Base-by-base conservation (phyloP, 2,329 filamentous ascomycete species). In the Aspergillus novoparasiticus region DNA sequence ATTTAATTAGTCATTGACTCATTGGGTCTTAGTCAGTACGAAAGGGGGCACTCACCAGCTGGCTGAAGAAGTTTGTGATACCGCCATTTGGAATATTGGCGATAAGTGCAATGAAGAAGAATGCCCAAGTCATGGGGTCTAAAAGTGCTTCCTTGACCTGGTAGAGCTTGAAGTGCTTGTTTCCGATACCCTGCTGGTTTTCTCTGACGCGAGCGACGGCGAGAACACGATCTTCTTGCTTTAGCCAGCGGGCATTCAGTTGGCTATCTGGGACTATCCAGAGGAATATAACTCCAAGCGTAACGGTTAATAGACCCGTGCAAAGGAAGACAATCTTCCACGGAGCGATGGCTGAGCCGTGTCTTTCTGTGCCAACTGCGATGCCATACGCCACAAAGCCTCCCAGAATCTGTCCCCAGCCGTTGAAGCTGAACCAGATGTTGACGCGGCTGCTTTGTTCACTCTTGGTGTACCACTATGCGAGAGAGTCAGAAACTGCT, bases 181-280 rank as follows among this genome's bases (percentile, higher is more conserved):
- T 90, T 1, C 89, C 89, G 19, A 91, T 88, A 0, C 91, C 91
- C 64, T 91, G 91, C 73, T 92, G 87, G 69, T 94, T 94, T 26
- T 87, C 83, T 0, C 90, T 83, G 6, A 94, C 86, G 0, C 91
- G 84, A 66, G 92, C 91, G 30, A 93, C 80, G 0, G 89, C 90
- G 48, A 92, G 82, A 0, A 87, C 74, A 14, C 87, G 86, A 67
- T 94, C 91, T 53, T 87, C 82, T 58, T 89, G 84, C 9, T 81
- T 89, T 30, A 95, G 69, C 83, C 85, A 89, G 3, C 84, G 80
- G 19, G 85, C 85, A 58, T 88, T 88, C 54, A 88, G 73, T 66
- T 88, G 86, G 66, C 82, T 88, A 69, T 89, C 87, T 0, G 86
- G 86, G 70, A 87, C 82, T 59, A 83, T 65, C 69, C 78, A 85